Evolutionary conservation across 345 rosid genomes (phyloP), one percentile per base, ranked within the genome.

Genomic region (Moricandia moricandioides): DNA sequence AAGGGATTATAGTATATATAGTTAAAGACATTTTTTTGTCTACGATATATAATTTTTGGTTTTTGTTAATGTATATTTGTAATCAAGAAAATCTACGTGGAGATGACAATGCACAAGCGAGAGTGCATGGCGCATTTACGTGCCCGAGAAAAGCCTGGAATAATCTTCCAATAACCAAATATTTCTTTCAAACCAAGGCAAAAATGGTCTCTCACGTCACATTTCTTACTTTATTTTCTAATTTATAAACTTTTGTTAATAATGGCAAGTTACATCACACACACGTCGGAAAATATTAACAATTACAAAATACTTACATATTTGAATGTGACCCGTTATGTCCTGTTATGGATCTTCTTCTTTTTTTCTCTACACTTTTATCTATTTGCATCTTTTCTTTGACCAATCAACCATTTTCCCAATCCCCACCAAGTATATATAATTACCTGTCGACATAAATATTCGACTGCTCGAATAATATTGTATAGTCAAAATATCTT

Each of bases 161-260:
- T 35, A 13, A 12, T 45, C 51, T 49, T 75, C 79, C 74, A 62
- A 52, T 69, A 26, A 69, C 69, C 67, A 43, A 31, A 43, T 77
- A 26, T 77, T 64, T 64, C 75, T 77, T 77, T 70, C 27, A 70
- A 55, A 71, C 16, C 56, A 77, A 77, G 80, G 71, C 76, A 77
- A 70, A 77, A 70, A 45, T 43, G 37, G 63, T 68, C 24, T 58
- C 59, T 40, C 39, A 57, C 70, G 40, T 69, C 69, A 62, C 34
- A 43, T 63, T 62, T 77, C 54, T 47, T 13, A 70, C 33, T 30
- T 64, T 18, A 0, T 61, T 58, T 5, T 61, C 9, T 60, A 13
- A 8, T 60, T 3, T 10, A 7, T 49, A 8, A 13, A 43, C 10
- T 24, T 69, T 58, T 30, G 35, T 34, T 30, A 37, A 52, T 69